These are phyloP conservation scores for Chrysopogon serrulatus DNA, from an alignment of 176 grass and related monocot species.

Conservation along the genomic window DNA sequence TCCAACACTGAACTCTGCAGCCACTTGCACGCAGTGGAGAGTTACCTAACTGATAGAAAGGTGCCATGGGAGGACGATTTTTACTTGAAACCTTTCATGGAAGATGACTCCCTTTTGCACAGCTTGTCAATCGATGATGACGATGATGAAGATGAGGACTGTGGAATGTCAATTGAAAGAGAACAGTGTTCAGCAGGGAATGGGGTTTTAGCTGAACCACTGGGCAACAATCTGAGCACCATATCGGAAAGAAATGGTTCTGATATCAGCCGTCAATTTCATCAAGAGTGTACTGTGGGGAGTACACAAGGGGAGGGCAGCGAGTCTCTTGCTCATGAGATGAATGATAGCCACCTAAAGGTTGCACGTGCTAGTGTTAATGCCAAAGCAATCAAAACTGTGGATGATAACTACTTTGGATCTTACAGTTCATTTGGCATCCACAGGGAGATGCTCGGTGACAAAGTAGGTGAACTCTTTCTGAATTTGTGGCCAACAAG, in stretches of 20 bases:
- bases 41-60: conserved; percentile 33
- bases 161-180: conserved; percentile 26
- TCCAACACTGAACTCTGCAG: conserved; percentile 32
- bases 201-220: conserved; percentile 16
- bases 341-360: conserved; percentile 52
- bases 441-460: conserved; percentile 94
- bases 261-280: conserved; percentile 20
- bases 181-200: conserved; percentile 21
- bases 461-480: conserved; percentile 59
- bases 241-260: background rate
- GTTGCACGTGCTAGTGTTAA: conserved; percentile 44
- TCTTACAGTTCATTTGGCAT: conserved; percentile 90
- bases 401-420: conserved; percentile 90
- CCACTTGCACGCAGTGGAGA: conserved; percentile 33
- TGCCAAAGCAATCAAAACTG: conserved; percentile 61
- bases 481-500: background rate
- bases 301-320: background rate
- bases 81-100: conserved; percentile 83
- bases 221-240: background rate
- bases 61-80: conserved; percentile 61
- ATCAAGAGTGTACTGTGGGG: conserved; percentile 17
- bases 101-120: conserved; percentile 78
- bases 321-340: conserved; percentile 15
- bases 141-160: conserved; percentile 36
- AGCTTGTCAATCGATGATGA: conserved; percentile 58